Evolutionary conservation across 495 filamentous ascomycete genomes (phyloP).

Genomic region (Penicillium manginii): DNA sequence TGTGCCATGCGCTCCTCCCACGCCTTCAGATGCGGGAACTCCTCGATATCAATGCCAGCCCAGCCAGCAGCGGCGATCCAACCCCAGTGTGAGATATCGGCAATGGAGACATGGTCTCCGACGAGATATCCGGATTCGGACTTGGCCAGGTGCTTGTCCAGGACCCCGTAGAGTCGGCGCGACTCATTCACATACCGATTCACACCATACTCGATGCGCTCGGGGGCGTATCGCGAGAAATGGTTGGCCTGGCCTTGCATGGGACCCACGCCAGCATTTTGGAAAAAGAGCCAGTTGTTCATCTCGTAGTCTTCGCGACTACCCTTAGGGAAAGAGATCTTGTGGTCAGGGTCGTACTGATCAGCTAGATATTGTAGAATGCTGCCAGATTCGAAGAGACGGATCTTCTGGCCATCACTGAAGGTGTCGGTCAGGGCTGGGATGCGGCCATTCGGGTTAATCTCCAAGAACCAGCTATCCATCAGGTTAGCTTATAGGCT

Average conservation of each 20-base stretch:
- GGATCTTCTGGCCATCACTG: constrained; percentile 70
- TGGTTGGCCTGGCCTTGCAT: constrained; percentile 97
- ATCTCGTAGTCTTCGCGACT: constrained; percentile 77
- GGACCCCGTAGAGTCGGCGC: constrained; percentile 75
- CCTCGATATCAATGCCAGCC: constrained; percentile 74
- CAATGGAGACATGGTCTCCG: constrained; percentile 79
- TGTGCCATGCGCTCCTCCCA: constrained; percentile 74
- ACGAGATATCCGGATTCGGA: constrained; percentile 73
- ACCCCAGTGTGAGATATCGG: constrained; percentile 81
- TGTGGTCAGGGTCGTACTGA: constrained; percentile 80
- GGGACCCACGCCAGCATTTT: constrained; percentile 80
- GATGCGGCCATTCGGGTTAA: constrained; percentile 95
- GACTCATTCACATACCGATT: constrained; percentile 84
- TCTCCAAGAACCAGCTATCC: constrained; percentile 76
- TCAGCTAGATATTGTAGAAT: constrained; percentile 88
- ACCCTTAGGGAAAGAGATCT: constrained; percentile 78
- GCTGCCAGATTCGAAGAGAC: constrained; percentile 80
- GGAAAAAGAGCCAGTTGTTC: constrained; percentile 76
- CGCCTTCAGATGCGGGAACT: constrained; percentile 75
- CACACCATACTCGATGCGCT: constrained; percentile 84
- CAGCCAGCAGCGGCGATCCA: constrained; percentile 70
- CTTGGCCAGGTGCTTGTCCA: constrained; percentile 71
- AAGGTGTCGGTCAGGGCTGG: constrained; percentile 86
- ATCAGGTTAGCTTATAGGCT: constrained; percentile 1
- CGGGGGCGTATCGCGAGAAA: constrained; percentile 84